These are phyloP conservation scores for Hypoxylon perforatum DNA, from an alignment of 495 filamentous ascomycete genomes.

Conservation along the genomic window DNA sequence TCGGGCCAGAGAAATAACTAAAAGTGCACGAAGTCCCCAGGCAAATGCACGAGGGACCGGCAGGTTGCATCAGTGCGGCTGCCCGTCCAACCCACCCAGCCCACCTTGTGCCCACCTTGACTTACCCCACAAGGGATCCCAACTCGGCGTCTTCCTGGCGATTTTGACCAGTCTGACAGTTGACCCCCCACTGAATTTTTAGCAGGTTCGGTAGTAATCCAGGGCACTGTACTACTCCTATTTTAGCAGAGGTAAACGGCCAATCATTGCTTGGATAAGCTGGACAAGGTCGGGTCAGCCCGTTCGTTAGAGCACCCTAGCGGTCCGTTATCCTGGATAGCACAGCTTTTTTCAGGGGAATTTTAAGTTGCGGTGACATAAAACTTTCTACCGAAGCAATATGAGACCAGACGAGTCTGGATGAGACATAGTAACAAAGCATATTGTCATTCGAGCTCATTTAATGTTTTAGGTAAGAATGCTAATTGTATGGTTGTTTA, in stretches of 20 bases:
- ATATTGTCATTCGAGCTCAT: too few relatives aligned
- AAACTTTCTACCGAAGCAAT: not conserved
- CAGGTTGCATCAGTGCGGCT: slow-evolving; percentile 37
- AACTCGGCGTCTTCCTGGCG: not conserved
- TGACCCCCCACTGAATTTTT: slow-evolving; percentile 5
- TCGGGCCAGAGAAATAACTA: slow-evolving; percentile 15
- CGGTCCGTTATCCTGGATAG: not conserved
- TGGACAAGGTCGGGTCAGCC: slow-evolving; percentile 1
- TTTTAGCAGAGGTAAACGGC: slow-evolving; percentile 11
- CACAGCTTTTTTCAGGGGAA: not conserved
- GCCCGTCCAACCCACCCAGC: slow-evolving; percentile 21
- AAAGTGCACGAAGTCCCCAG: slow-evolving; percentile 29
- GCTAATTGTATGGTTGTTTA: not conserved
- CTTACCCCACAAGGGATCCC: slow-evolving; percentile 24
- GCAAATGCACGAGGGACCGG: slow-evolving; percentile 27
- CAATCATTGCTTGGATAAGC: slow-evolving; percentile 14
- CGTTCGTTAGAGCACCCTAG: slow-evolving; percentile 3
- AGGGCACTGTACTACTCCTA: not conserved
- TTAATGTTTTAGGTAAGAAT: too few relatives aligned
- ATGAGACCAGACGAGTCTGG: too few relatives aligned
- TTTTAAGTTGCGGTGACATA: not conserved
- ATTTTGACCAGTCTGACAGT: not conserved
- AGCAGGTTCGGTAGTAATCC: not conserved
- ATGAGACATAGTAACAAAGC: too few relatives aligned
- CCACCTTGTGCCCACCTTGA: slow-evolving; percentile 22